Conservation (phyloP, 2,329 filamentous ascomycete genomes). For the Xylaria sp. region DNA sequence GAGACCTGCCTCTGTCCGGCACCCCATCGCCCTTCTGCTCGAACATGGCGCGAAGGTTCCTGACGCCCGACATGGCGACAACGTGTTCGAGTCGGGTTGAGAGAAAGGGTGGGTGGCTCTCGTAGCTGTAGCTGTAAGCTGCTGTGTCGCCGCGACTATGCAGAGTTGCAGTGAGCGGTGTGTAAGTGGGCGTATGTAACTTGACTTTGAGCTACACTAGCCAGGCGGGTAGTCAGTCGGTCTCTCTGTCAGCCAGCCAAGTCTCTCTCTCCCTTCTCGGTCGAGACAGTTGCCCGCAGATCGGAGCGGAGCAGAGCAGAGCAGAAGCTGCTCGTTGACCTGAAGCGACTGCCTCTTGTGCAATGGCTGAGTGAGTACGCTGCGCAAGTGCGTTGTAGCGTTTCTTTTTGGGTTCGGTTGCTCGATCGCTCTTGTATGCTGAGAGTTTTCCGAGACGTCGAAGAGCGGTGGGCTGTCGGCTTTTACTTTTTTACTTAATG, state of each 20-base stretch:
- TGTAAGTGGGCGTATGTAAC: not conserved
- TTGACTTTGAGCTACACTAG: not conserved
- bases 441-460: not conserved
- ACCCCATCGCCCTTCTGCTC: slow-evolving; percentile 76
- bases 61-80: slow-evolving; percentile 73
- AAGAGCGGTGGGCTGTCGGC: slow-evolving; percentile 20
- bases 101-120: slow-evolving; percentile 31
- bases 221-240: not conserved
- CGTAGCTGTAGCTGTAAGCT: slow-evolving; percentile 6
- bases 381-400: not conserved
- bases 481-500: slow-evolving; percentile 13
- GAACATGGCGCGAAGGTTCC: slow-evolving; percentile 82
- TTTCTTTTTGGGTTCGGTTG: slow-evolving; percentile 14
- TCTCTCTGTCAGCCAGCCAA: not conserved
- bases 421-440: not conserved
- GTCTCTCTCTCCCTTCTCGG: not conserved
- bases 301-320: slow-evolving; percentile 42
- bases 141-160: slow-evolving; percentile 12
- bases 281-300: slow-evolving; percentile 41
- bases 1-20: slow-evolving; percentile 75
- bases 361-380: not conserved
- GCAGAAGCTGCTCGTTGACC: slow-evolving; percentile 41
- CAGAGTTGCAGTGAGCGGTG: slow-evolving; percentile 17
- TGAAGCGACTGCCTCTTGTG: slow-evolving; percentile 39
- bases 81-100: slow-evolving; percentile 38